Percentiles rank a stretch among this genome's conserved stretches.
Conservation (phyloP, 2,329 filamentous ascomycete species). For the Epichloe amarillans region DNA sequence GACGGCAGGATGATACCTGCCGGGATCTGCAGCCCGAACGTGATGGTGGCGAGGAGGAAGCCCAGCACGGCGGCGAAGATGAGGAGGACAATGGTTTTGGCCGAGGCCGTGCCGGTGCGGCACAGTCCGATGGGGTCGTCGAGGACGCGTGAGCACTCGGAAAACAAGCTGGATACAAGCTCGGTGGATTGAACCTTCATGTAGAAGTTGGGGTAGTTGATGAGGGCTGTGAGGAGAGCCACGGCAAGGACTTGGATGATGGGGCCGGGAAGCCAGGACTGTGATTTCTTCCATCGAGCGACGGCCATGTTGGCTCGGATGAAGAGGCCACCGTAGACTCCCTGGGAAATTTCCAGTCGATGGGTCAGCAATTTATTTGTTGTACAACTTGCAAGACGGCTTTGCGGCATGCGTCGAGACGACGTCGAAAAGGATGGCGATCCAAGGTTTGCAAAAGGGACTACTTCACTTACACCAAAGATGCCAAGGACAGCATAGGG, state of each 20-base stretch:
- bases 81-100: conserved; percentile 69
- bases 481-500: conserved; percentile 81
- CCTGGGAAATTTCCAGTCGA: conserved; percentile 59
- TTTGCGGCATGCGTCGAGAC: not conserved
- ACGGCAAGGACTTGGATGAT: conserved; percentile 69
- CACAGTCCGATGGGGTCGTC: conserved; percentile 87
- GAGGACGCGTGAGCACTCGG: conserved; percentile 69
- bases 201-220: conserved; percentile 94
- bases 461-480: conserved; percentile 42
- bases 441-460: not conserved
- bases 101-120: conserved; percentile 71
- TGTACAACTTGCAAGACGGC: not conserved
- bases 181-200: conserved; percentile 89
- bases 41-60: conserved; percentile 73
- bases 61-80: conserved; percentile 72
- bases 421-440: not conserved
- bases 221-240: conserved; percentile 66
- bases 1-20: conserved; percentile 93
- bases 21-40: conserved; percentile 87
- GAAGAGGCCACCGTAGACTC: conserved; percentile 88
- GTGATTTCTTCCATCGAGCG: conserved; percentile 63
- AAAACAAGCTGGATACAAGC: conserved; percentile 81
- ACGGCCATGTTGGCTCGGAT: conserved; percentile 89
- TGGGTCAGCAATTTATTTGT: not conserved
- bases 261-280: conserved; percentile 54